These are phyloP conservation scores for Penicillium sp. DNA, from an alignment of 2,329 filamentous ascomycete species.

Conservation along the genomic window DNA sequence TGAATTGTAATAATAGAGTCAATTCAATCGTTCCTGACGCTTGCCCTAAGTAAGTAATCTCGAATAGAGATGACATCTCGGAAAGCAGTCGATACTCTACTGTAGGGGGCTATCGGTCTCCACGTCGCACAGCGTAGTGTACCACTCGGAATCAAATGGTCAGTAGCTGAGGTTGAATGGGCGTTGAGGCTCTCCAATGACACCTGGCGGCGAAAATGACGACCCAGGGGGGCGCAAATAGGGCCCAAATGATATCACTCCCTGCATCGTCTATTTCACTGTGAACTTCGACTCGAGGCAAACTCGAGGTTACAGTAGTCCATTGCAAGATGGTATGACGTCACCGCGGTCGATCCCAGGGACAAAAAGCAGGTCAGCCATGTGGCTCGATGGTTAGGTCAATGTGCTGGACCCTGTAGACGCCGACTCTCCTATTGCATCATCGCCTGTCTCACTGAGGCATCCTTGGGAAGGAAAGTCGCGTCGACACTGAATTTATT, in stretches of 20 bases:
- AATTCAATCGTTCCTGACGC: too few relatives aligned
- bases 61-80: not conserved
- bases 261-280: not conserved
- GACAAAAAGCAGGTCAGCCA: not conserved
- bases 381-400: not conserved
- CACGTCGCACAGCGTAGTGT: not conserved
- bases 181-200: not conserved
- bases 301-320: not conserved
- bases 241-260: not conserved
- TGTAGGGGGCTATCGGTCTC: not conserved
- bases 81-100: not conserved
- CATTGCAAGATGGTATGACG: not conserved
- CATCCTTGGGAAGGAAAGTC: not conserved
- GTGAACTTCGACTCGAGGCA: not conserved
- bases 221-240: not conserved
- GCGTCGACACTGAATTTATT: not conserved
- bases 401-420: not conserved
- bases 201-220: not conserved
- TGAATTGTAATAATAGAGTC: too few relatives aligned
- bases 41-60: not conserved
- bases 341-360: not conserved
- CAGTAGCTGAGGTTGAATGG: not conserved
- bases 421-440: not conserved
- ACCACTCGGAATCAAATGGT: not conserved
- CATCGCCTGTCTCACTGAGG: not conserved